Evolutionary conservation across 2,329 filamentous ascomycete genomes (phyloP), one percentile per base, ranked within the genome.

Genomic region (Botrytis sinoallii): DNA sequence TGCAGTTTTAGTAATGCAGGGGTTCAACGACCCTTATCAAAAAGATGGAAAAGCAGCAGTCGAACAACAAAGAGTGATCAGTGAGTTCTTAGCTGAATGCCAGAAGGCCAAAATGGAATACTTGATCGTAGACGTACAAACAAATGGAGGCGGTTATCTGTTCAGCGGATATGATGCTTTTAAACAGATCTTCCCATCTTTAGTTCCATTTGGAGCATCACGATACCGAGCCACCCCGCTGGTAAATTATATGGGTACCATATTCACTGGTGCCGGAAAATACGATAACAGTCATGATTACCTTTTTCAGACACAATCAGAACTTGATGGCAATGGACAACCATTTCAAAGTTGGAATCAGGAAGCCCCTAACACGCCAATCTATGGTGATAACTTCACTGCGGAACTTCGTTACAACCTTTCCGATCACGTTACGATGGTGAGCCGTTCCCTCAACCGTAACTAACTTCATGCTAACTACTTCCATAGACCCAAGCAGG

Each of bases 91-190:
- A 25, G 71, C 52, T 38, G 42, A 46, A 35, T 72, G 63, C 20
- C 67, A 72, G 32, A 68, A 64, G 25, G 71, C 63, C 22, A 38
- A 68, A 55, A 72, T 72, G 71, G 42, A 72, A 12, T 60, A 68
- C 40, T 60, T 72, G 42, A 72, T 72, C 25, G 29, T 93, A 72
- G 91, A 93, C 74, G 78, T 92, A 12, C 85, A 75, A 40, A 84
- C 83, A 4, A 93, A 93, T 76, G 84, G 83, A 0, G 91, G 90
- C 48, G 90, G 91, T 1, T 79, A 81, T 61, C 78, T 88, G 20
- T 76, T 82, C 22, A 82, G 83, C 3, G 86, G 85, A 1, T 85
- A 84, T 69, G 85, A 87, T 67, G 75, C 86, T 0, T 90, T 90
- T 77, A 79, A 80, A 8, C 78, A 84, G 48, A 77, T 79, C 69